Evolutionary conservation across 345 rosid genomes (phyloP).

Genomic region (Acer yangbiense): DNA sequence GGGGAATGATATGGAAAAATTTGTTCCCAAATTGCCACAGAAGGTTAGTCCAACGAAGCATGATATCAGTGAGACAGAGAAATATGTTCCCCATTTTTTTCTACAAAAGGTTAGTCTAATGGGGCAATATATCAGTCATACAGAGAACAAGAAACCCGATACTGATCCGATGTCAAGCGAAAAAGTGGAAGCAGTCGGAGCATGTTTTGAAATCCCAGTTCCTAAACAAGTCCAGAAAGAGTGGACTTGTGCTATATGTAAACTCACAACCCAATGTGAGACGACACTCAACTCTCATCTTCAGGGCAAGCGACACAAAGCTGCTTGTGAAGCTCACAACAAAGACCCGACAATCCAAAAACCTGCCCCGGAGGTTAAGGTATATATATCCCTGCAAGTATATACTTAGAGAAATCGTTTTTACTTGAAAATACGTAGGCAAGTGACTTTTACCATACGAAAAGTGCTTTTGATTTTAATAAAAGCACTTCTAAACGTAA

Average conservation of each 20-base stretch:
- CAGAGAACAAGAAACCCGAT: constrained; percentile 6
- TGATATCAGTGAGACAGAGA: no score
- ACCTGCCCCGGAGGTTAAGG: not conserved
- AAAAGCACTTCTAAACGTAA: not conserved
- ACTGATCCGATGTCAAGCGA: not conserved
- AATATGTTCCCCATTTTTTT: no score
- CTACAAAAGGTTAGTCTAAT: no score
- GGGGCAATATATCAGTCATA: no score
- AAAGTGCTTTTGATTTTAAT: no score
- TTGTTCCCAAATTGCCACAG: not conserved
- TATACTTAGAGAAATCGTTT: not conserved
- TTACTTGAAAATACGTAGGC: no score
- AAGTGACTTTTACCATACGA: no score
- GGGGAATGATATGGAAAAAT: not conserved
- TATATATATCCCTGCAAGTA: not conserved
- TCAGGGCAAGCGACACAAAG: constrained; percentile 30
- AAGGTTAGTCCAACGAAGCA: no score
- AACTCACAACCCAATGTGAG: constrained; percentile 24
- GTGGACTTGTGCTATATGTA: constrained; percentile 39
- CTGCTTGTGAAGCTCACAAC: constrained; percentile 15
- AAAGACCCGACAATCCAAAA: constrained; percentile 18
- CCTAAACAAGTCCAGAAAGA: constrained; percentile 23
- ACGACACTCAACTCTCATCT: constrained; percentile 24
- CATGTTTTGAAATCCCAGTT: not conserved
- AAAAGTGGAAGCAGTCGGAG: not conserved